These are phyloP conservation scores for Neckera pumila DNA, from an alignment of 225 moss, liverwort and hornwort genomes.

Conservation along the genomic window DNA sequence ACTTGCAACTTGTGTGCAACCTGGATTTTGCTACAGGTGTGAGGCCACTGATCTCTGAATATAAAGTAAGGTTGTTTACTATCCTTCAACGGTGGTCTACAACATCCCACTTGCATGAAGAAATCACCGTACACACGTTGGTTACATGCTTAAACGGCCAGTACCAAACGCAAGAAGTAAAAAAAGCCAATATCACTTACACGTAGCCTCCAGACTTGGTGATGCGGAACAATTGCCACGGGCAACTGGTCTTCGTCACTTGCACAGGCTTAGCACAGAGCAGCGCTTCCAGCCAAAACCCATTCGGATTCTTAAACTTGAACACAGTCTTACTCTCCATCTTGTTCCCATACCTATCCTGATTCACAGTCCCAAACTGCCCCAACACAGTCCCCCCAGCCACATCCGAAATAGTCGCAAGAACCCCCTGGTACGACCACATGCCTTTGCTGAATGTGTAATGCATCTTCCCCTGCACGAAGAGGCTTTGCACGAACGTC, in stretches of 20 bases:
- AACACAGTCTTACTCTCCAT: background rate
- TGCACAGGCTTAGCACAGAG: conserved; percentile 6
- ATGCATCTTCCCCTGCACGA: conserved; percentile 15
- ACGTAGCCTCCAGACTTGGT: background rate
- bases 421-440: conserved; percentile 4
- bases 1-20: background rate
- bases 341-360: background rate
- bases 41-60: too few relatives aligned
- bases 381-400: conserved; percentile 15
- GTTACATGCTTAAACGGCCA: too few relatives aligned
- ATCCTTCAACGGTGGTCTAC: too few relatives aligned
- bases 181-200: background rate
- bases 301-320: conserved; percentile 18
- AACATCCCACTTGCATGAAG: background rate
- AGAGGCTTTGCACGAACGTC: conserved; percentile 7
- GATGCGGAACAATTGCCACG: conserved; percentile 17
- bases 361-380: background rate
- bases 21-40: background rate
- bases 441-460: conserved; percentile 1
- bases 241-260: background rate
- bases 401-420: conserved; percentile 12
- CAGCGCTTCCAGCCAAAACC: conserved; percentile 12
- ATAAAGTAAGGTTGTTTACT: too few relatives aligned
- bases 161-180: background rate
- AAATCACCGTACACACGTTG: background rate